These are phyloP conservation scores for Penicillium waksmanii DNA, from an alignment of 495 filamentous ascomycete species.

Conservation along the genomic window DNA sequence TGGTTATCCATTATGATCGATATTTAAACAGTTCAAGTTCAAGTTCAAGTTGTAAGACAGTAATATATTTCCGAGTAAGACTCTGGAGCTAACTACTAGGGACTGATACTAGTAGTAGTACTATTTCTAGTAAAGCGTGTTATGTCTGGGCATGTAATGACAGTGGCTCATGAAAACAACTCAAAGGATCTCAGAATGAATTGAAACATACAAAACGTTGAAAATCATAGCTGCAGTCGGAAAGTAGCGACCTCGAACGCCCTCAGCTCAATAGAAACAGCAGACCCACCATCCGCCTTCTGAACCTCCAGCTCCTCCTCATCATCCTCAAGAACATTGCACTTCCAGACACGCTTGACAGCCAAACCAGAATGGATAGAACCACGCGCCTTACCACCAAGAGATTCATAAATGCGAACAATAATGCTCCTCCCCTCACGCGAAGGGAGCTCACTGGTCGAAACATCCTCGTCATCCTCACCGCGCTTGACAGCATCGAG, in stretches of 20 bases:
- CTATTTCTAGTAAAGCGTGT: no score
- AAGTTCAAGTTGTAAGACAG: no score
- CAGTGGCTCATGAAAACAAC: neutral
- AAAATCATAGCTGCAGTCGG: conserved; percentile 66
- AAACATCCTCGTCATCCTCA: conserved; percentile 93
- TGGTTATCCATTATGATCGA: no score
- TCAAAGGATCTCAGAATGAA: no score
- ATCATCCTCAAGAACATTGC: conserved; percentile 70
- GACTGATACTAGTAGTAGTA: no score
- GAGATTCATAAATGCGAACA: conserved; percentile 82
- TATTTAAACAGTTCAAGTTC: no score
- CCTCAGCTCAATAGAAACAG: conserved; percentile 67
- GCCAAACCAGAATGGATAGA: conserved; percentile 65
- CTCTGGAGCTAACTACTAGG: no score
- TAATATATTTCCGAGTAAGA: no score
- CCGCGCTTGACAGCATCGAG: conserved; percentile 89
- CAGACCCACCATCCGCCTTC: conserved; percentile 45
- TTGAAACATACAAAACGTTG: no score
- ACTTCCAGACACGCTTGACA: conserved; percentile 77
- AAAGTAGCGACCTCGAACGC: conserved; percentile 92
- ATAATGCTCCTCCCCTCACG: conserved; percentile 79
- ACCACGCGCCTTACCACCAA: conserved; percentile 80
- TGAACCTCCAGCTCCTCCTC: conserved; percentile 54
- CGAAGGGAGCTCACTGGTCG: conserved; percentile 65
- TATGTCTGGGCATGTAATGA: neutral